These are phyloP conservation scores for Chernovozyma sophiae-reginae DNA, from an alignment of 1,139 yeast species.

Conservation along the genomic window DNA sequence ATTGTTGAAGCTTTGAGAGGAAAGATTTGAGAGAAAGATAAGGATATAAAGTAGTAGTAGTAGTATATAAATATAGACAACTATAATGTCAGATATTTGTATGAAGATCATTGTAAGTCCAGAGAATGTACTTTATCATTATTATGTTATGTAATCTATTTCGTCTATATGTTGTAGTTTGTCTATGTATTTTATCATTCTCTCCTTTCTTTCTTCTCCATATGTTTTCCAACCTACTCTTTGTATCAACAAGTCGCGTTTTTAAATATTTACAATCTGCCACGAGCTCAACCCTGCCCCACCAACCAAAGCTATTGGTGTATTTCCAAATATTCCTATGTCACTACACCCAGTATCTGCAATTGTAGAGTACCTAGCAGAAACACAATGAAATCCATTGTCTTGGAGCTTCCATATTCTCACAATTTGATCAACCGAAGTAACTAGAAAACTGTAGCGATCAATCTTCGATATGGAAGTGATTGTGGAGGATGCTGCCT, in stretches of 20 bases:
- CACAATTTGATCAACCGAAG: conserved; percentile 77
- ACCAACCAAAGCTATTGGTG: conserved; percentile 45
- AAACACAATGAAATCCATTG: conserved; percentile 30
- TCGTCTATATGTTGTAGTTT: too few relatives aligned
- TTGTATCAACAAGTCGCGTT: too few relatives aligned
- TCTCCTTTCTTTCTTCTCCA: too few relatives aligned
- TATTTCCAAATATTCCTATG: conserved; percentile 21
- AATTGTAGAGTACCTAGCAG: conserved; percentile 64
- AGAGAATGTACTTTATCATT: too few relatives aligned
- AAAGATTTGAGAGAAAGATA: too few relatives aligned
- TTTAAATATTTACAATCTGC: conserved; percentile 16
- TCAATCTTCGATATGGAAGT: conserved; percentile 51
- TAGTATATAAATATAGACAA: not conserved
- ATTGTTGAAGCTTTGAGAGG: conserved; percentile 54
- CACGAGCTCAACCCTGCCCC: conserved; percentile 70
- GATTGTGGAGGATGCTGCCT: conserved; percentile 84
- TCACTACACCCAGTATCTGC: conserved; percentile 86
- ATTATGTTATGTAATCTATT: too few relatives aligned
- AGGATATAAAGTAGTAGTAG: too few relatives aligned
- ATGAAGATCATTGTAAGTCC: too few relatives aligned
- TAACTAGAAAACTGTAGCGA: conserved; percentile 31
- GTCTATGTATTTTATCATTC: too few relatives aligned
- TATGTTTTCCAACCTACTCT: too few relatives aligned
- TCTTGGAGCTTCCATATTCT: conserved; percentile 52
- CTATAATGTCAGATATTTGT: not conserved